Base-by-base conservation (phyloP, 2,329 filamentous ascomycete species). In the Xylaria multiplex region DNA sequence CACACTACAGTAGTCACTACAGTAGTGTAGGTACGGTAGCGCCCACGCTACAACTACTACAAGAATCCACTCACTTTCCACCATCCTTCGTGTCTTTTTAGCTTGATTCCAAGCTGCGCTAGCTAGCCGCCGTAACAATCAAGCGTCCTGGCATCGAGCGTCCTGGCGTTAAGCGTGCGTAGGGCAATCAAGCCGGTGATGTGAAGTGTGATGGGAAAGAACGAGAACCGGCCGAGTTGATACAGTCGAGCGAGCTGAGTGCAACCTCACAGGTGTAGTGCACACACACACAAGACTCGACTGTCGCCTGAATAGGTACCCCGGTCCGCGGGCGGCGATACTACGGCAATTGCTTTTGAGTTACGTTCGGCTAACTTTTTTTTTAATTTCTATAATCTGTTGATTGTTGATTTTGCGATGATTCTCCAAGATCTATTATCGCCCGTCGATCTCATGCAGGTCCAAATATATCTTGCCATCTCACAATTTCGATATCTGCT, bases 391-490 rank as follows among this genome's bases (percentile, higher is more conserved):
- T 37, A 13, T 9, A 35, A 37, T 16, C 1, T 45, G 52, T 8
- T 50, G 22, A 24, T 57, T n/a, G 40, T 40, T 27, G 35, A 50
- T 56, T 50, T 27, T 53, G 7, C 42, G 19, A 42, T 40, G 35
- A 32, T 37, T 46, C 48, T 65, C 37, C 50, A 48, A 53, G 16
- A 24, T n/a, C 45, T 27, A 42, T 62, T 48, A n/a, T 53, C 22
- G 7, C 52, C 52, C 32, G 58, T 43, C 53, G 40, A 65, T 62
- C 53, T 2, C 13, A 27, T 53, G 58, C 53, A 65, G 59, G 48
- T 65, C 58, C 63, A 11, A 42, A 53, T 48, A 27, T 52, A 40
- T 59, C 45, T 40, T 32, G 50, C 45, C 48, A 45, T 56, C 57
- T 61, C 57, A n/a, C 22, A 37, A 50, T 60, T 45, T 62, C 52